These are phyloP conservation scores for Phoma sp. DNA, from an alignment of 2,329 filamentous ascomycete species.

Conservation along the genomic window DNA sequence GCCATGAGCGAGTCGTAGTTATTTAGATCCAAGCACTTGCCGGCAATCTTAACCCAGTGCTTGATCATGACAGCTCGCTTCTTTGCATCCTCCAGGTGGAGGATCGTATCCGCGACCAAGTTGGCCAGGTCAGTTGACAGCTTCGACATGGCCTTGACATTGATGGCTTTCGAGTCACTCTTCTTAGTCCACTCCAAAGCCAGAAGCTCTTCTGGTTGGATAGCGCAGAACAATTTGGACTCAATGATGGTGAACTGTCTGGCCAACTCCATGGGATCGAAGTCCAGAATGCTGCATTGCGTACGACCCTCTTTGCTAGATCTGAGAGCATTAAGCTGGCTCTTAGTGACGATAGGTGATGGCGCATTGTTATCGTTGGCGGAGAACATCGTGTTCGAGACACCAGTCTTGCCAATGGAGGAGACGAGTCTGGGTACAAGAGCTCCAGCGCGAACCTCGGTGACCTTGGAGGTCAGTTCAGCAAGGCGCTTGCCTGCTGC, in stretches of 20 bases:
- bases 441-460: conserved; percentile 70
- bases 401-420: conserved; percentile 86
- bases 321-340: conserved; percentile 74
- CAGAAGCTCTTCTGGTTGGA: conserved; percentile 89
- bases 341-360: conserved; percentile 73
- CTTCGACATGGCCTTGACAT: conserved; percentile 92
- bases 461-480: conserved; percentile 81
- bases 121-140: conserved; percentile 93
- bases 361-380: conserved; percentile 77
- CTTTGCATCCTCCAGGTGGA: conserved; percentile 88
- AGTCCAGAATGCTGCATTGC: conserved; percentile 80
- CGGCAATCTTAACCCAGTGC: conserved; percentile 96
- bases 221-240: conserved; percentile 88
- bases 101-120: conserved; percentile 89
- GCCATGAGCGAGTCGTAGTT: conserved; percentile 98
- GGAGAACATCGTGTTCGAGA: conserved; percentile 74
- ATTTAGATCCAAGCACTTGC: conserved; percentile 84
- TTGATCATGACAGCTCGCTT: conserved; percentile 91
- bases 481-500: conserved; percentile 80
- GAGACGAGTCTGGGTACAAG: conserved; percentile 84
- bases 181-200: conserved; percentile 95
- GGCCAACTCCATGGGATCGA: conserved; percentile 89
- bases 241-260: conserved; percentile 93
- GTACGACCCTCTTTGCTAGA: conserved; percentile 77
- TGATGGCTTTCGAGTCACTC: conserved; percentile 76